Base-by-base conservation (phyloP, 441 rosid genomes). In the Pelargonium cotyledonis region DNA sequence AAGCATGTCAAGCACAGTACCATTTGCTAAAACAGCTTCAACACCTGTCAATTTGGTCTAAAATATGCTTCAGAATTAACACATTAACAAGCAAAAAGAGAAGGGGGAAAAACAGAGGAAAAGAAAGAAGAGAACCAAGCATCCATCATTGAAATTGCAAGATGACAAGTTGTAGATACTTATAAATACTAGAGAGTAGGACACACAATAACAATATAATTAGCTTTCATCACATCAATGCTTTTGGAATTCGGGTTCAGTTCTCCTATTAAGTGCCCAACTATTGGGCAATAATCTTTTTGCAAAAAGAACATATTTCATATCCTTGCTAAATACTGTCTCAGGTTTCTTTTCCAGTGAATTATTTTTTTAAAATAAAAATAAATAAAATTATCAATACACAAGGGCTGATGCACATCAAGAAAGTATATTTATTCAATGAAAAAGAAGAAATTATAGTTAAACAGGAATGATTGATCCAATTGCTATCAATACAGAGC, bases 11-110 rank as follows among this genome's bases (percentile, higher is more conserved):
- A 94, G 85, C 74, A 89, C 96, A 71, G 80, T 80, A 43, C 97
- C 99, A 76, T 84, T 86, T 71, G 97, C 95, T 77, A 88, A 84
- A 83, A 95, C 97, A 80, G 83, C 87, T 85, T 91, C 97, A 66
- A 95, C 78, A 73, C 97, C 99, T 94, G 77, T 63, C 74, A 77
- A 57, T 62, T 66, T 66, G 29, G 67, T 40, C 15, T 67, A 70
- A 15, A 62, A 72, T 2, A 64, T 43, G 71, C 29, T 44, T 68
- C 15, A 43, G 53, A 73, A 60, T 64, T 74, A 72, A 55, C 41
- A 44, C 44, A 43, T 6, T 63, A 16, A 58, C 0, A 63, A 26
- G 57, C 49, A 1, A 51, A 15, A 15, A 51, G 58, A 15, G 16
- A n/a, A 18, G 3, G 12, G 5, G 15, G 0, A 51, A n/a, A 31